Evolutionary conservation across 805 yeast species (phyloP).

Genomic region (Tetrapisispora pingtungensis): DNA sequence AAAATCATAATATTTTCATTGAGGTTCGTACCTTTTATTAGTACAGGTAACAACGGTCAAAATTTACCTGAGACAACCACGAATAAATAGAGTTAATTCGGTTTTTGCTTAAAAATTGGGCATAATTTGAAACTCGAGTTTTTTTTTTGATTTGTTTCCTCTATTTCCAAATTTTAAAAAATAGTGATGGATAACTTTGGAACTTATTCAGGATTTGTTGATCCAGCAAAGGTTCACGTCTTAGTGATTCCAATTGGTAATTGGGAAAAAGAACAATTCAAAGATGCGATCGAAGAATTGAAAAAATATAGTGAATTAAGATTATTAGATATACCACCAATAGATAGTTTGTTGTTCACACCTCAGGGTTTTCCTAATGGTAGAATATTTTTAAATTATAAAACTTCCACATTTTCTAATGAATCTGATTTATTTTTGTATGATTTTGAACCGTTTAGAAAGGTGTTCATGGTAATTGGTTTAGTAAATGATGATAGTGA

Average conservation of each 20-base stretch:
- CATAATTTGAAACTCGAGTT: no score
- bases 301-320: constrained; percentile 51
- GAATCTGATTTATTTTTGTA: constrained; percentile 57
- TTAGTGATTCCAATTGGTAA: constrained; percentile 59
- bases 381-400: constrained; percentile 49
- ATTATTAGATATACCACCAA: constrained; percentile 66
- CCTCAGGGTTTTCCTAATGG: constrained; percentile 86
- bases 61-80: no score
- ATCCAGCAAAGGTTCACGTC: constrained; percentile 58
- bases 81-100: no score
- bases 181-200: constrained; percentile 2
- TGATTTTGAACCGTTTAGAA: constrained; percentile 85
- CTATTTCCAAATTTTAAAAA: no score
- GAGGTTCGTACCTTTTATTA: no score
- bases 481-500: constrained; percentile 26
- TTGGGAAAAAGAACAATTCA: constrained; percentile 32
- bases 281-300: constrained; percentile 35
- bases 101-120: no score
- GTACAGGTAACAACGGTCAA: no score
- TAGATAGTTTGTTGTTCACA: constrained; percentile 49
- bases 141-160: no score
- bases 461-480: constrained; percentile 56
- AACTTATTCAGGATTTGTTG: constrained; percentile 28
- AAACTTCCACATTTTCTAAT: constrained; percentile 33
- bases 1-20: no score